Conservation (phyloP, 805 yeast species). For the Wickerhamiella hasegawae region DNA sequence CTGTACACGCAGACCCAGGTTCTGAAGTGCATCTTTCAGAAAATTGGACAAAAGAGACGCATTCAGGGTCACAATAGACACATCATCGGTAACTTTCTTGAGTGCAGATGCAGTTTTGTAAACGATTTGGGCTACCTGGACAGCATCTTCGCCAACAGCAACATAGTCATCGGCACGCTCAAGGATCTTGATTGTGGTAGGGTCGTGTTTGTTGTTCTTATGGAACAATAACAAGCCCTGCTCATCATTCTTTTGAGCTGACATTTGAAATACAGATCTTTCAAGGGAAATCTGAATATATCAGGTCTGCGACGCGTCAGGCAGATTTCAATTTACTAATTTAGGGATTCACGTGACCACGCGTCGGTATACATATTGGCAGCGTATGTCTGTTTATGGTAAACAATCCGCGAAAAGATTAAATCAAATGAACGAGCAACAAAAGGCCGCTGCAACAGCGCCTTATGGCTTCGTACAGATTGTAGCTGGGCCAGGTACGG, state of each 20-base stretch:
- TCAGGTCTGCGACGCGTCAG: neutral
- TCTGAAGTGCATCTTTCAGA: conserved; percentile 18
- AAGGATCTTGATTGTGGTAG: conserved; percentile 40
- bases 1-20: conserved; percentile 61
- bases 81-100: neutral
- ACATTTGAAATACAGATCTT: neutral
- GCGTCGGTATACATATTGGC: neutral
- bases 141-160: conserved; percentile 61
- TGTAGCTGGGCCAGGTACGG: conserved; percentile 54
- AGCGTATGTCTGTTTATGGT: neutral
- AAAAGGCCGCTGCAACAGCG: conserved; percentile 29
- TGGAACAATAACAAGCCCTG: neutral
- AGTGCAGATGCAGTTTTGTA: conserved; percentile 70
- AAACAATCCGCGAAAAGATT: neutral
- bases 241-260: neutral
- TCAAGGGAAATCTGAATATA: neutral
- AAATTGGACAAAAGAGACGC: neutral
- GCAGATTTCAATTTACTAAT: neutral
- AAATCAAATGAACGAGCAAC: conserved; percentile 25
- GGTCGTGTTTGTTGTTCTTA: neutral
- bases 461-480: conserved; percentile 33
- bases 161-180: conserved; percentile 75
- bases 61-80: neutral
- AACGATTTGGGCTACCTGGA: conserved; percentile 63
- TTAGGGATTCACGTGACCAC: neutral